These are phyloP conservation scores for Vigna angularis DNA, from an alignment of 306 rosid genomes.

Conservation along the genomic window DNA sequence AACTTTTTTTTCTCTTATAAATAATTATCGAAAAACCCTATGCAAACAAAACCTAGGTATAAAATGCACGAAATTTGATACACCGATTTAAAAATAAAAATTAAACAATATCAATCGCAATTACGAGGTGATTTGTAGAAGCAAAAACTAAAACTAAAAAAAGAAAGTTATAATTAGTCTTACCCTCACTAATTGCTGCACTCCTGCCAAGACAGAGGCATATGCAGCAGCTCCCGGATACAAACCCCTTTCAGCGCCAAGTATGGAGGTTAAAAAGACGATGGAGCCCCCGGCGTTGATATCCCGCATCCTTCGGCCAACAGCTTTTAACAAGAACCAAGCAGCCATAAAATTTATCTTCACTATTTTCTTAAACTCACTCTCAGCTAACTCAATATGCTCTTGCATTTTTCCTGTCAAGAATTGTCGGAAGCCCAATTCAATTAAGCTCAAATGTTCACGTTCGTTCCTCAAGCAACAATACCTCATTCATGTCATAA, in stretches of 20 bases:
- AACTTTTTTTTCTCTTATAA: neutral
- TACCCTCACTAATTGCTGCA: constrained; percentile 87
- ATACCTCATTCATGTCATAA: neutral
- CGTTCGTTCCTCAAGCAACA: no score
- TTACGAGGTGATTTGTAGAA: neutral
- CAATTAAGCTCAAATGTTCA: neutral
- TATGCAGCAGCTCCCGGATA: constrained; percentile 80
- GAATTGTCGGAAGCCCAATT: constrained; percentile 45
- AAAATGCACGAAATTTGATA: neutral
- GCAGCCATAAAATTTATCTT: constrained; percentile 76
- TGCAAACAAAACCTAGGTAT: neutral
- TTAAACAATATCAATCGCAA: neutral
- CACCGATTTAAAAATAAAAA: neutral
- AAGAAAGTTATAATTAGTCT: neutral
- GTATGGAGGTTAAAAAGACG: constrained; percentile 63
- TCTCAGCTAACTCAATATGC: constrained; percentile 61
- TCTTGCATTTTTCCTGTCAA: constrained; percentile 75
- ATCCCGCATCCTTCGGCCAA: constrained; percentile 74
- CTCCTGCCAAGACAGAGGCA: constrained; percentile 69
- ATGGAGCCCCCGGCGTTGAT: constrained; percentile 82
- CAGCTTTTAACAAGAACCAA: constrained; percentile 80
- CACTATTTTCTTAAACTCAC: constrained; percentile 67
- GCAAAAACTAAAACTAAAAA: neutral
- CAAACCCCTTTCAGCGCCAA: constrained; percentile 79
- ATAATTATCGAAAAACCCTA: no score